These are phyloP conservation scores for Fusarium austroafricanum DNA, from an alignment of 2,329 filamentous ascomycete genomes.

Conservation along the genomic window DNA sequence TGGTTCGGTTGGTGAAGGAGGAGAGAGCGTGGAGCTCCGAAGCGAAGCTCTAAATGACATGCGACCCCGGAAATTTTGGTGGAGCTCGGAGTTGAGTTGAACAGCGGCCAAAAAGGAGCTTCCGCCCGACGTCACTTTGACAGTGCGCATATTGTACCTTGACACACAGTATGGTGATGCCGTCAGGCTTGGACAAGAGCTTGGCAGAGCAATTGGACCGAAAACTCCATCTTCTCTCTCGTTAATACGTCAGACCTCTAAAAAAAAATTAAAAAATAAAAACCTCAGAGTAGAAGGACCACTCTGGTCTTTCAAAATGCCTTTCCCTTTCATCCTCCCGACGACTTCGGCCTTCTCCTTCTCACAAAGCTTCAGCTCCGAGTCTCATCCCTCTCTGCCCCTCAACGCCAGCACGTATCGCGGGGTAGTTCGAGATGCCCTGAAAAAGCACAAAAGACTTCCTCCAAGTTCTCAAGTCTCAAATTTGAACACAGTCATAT, in stretches of 20 bases:
- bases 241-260: neutral
- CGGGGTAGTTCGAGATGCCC: constrained; percentile 80
- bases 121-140: constrained; percentile 22
- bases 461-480: constrained; percentile 75
- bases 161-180: constrained; percentile 43
- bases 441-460: constrained; percentile 93
- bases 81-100: constrained; percentile 29
- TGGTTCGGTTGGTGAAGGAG: constrained; percentile 18
- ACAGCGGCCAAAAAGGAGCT: constrained; percentile 36
- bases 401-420: constrained; percentile 85
- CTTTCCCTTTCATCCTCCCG: constrained; percentile 87
- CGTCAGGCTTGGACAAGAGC: constrained; percentile 31
- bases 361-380: constrained; percentile 78
- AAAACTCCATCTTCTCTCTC: constrained; percentile 6
- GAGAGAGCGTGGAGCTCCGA: constrained; percentile 32
- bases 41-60: constrained; percentile 31
- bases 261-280: constrained; percentile 1
- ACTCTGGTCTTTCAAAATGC: constrained; percentile 69
- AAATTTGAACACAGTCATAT: constrained; percentile 76
- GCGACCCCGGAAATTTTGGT: constrained; percentile 40
- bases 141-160: neutral
- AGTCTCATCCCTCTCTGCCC: constrained; percentile 89
- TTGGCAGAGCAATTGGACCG: constrained; percentile 34
- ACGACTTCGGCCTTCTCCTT: constrained; percentile 91
- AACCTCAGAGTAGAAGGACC: neutral